Base-by-base conservation (phyloP, 352 stramenopile species). In the Peronosclerospora sorghi region DNA sequence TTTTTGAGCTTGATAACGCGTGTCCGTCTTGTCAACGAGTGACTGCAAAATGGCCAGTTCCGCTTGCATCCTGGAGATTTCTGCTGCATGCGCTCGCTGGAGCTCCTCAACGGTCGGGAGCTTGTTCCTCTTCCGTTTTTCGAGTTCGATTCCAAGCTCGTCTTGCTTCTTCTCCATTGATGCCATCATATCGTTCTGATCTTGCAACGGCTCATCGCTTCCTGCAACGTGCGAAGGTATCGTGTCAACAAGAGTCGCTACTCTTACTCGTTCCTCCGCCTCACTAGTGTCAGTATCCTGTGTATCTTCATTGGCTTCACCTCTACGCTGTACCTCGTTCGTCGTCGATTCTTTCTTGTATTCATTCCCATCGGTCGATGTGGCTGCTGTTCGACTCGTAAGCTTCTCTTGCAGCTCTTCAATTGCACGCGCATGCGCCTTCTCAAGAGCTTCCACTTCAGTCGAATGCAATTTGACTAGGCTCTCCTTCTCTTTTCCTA, bases 371-470 rank as follows among this genome's bases (percentile, higher is more conserved):
- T 17, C 44, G 20, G 13, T 42, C 17, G 30, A 6, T 26, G 21
- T 26, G 6, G 21, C 3, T 7, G 21, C 21, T 26, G 6, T 6
- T 26, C 6, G 3, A 27, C 32, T 44, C 14, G 67, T 46, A 4
- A 70, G 24, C 40, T 58, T 38, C 0, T 43, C 23, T 7, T 32
- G 48, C 21, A 59, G 48, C 6, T 48, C 47, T 21, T 52, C 39
- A 14, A 59, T 43, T 17, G 47, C 44, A n/a, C 36, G 21, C 9
- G 14, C 34, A 15, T 59, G 27, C 5, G 37, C 26, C 15, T 54
- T 41, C n/a, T 38, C 35, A 32, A 59, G 50, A 18, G 50, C 50
- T 32, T 56, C 46, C n/a, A 58, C 29, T 37, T 47, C 44, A n/a
- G 42, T 40, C 1, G 23, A 26, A 18, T 50, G 41, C 26, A 7